These are phyloP conservation scores for Moringa oleifera DNA, from an alignment of 345 rosid genomes.

Conservation along the genomic window DNA sequence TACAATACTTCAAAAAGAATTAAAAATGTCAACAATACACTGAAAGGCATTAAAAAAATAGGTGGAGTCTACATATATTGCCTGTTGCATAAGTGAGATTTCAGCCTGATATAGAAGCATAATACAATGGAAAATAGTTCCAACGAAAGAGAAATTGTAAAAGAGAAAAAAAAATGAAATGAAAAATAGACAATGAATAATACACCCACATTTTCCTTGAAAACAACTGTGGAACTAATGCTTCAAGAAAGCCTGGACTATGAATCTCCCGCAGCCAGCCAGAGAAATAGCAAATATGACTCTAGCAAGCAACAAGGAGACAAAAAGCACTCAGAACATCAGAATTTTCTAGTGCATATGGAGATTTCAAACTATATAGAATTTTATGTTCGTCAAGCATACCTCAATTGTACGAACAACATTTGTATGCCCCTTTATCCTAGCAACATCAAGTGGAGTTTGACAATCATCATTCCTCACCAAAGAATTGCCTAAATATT, in stretches of 20 bases:
- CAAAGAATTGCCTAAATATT: conserved; percentile 68
- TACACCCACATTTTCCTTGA: conserved; percentile 82
- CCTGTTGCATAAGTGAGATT: conserved; percentile 4
- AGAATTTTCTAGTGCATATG: conserved; percentile 6
- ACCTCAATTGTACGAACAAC: conserved; percentile 93
- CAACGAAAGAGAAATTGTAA: conserved; percentile 3
- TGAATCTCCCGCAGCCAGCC: conserved; percentile 96
- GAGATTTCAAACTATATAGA: too few species aligned
- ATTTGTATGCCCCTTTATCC: conserved; percentile 61
- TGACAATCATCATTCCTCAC: conserved; percentile 83
- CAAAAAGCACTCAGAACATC: too few species aligned
- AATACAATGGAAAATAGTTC: neutral
- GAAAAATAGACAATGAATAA: neutral
- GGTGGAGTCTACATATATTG: neutral
- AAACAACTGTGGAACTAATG: conserved; percentile 71
- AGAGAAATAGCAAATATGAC: conserved; percentile 74
- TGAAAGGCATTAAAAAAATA: neutral
- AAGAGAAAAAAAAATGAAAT: neutral
- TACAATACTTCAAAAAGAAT: conserved; percentile 1
- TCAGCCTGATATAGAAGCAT: neutral
- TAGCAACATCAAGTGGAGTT: conserved; percentile 86
- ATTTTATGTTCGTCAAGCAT: too few species aligned
- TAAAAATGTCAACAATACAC: conserved; percentile 6
- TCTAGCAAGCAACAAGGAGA: too few species aligned
- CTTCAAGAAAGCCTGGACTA: conserved; percentile 82